These are phyloP conservation scores for Malassezia nana DNA, from an alignment of 1,284 basidiomycete genomes.

Conservation along the genomic window DNA sequence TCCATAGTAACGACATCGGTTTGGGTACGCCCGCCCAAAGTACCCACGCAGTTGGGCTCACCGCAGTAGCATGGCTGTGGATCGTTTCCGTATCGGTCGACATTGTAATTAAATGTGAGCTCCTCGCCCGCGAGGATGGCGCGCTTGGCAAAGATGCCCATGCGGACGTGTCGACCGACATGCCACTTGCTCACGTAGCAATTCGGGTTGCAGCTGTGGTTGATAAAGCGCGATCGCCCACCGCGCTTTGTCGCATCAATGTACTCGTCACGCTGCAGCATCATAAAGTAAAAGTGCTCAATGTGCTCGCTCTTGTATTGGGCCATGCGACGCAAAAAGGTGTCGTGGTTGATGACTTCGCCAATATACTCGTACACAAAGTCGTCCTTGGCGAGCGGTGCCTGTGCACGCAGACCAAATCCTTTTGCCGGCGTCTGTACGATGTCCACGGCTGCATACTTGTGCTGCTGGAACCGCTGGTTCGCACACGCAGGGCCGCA, in stretches of 20 bases:
- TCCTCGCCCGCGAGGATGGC: conserved; percentile 74
- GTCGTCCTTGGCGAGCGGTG: conserved; percentile 62
- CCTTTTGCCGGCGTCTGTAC: conserved; percentile 93
- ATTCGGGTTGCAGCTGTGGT: conserved; percentile 96
- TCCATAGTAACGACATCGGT: conserved; percentile 89
- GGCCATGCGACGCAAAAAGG: conserved; percentile 86
- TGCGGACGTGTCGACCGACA: conserved; percentile 76
- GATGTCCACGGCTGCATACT: conserved; percentile 80
- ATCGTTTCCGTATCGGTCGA: conserved; percentile 91
- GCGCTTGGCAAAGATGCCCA: conserved; percentile 95
- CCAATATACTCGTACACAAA: conserved; percentile 98
- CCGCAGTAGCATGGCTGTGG: conserved; percentile 93
- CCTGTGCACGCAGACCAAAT: conserved; percentile 72
- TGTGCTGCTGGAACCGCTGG: conserved; percentile 69
- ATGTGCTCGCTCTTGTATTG: conserved; percentile 88
- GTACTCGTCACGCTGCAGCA: conserved; percentile 97
- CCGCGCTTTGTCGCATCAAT: conserved; percentile 97
- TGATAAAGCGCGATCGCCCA: conserved; percentile 90
- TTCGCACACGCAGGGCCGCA: conserved; percentile 77
- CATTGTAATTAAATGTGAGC: conserved; percentile 98
- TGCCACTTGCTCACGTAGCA: conserved; percentile 99
- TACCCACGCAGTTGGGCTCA: conserved; percentile 88
- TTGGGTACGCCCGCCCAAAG: conserved; percentile 95
- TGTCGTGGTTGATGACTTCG: conserved; percentile 78
- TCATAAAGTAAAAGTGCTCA: conserved; percentile 98